Evolutionary conservation across 352 stramenopile genomes (phyloP), one percentile per base, ranked within the genome.

Genomic region (Globisporangium solare): DNA sequence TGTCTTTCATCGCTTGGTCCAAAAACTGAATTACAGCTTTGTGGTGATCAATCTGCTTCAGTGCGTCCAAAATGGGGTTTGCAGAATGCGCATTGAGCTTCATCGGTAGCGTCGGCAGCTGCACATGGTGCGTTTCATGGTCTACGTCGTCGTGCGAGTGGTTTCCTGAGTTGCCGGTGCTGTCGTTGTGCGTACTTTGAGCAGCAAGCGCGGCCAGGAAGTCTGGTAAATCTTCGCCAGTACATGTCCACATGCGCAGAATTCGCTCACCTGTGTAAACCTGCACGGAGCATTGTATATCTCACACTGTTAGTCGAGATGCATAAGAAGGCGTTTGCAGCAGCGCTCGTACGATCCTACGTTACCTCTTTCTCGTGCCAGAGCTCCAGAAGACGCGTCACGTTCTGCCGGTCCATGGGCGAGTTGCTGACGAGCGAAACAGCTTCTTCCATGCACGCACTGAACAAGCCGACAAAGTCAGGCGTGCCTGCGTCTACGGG

Each of bases 361-460:
- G n/a, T 35, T 51, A 88, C 63, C 32, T 77, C 61, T 59, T 93
- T 90, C 43, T 89, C 76, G 58, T 90, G 73, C 83, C 83, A 93
- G 40, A 93, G 54, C 51, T 89, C 77, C 46, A 93, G 57, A 21
- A 93, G 66, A 11, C 77, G 64, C 54, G 77, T 85, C 17, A 91
- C 80, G 53, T 82, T 87, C 52, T 91, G 77, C 7, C 83, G 73
- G 57, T 93, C 83, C 70, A 87, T 89, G 8, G 83, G 83, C 20
- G 83, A 93, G 58, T 90, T 93, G 73, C 79, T 87, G 40, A 93
- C 83, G 37, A 93, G 68, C 47, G 83, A 83, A 31, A 93, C 79
- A 17, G 83, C 80, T 59, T 93, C 83, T 3, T 86, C 76, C 15
- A 93, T 58, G 46, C 88, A 64, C 18, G 62, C 32, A 6, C 53